Percentiles rank a stretch among this genome's conserved stretches.
Evolutionary conservation across 2,329 filamentous ascomycete species (phyloP).

Genomic region (Botrytis squamosa): DNA sequence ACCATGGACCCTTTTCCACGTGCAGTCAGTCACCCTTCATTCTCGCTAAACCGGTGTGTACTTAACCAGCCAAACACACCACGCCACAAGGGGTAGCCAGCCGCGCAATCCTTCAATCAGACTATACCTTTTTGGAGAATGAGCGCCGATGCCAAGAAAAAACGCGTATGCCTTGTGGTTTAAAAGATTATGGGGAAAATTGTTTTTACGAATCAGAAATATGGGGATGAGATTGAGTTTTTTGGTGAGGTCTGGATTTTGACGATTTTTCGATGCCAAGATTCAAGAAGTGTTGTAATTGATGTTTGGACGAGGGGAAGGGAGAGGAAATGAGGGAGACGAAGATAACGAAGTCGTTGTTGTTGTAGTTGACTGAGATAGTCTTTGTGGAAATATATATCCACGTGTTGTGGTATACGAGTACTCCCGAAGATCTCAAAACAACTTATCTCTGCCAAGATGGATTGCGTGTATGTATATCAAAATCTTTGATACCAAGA

Average conservation of each 20-base stretch:
- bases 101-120: neutral
- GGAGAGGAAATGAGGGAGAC: neutral
- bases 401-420: neutral
- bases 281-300: neutral
- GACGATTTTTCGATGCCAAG: neutral
- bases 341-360: neutral
- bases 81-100: conserved; percentile 12
- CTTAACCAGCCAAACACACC: neutral
- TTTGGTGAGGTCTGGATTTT: neutral
- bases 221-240: neutral
- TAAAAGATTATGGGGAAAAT: neutral
- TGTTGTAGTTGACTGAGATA: neutral
- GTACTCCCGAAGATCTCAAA: neutral
- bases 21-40: neutral
- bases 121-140: neutral
- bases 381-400: neutral
- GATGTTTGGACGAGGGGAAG: neutral
- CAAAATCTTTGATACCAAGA: neutral
- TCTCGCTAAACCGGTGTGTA: neutral
- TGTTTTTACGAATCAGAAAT: neutral
- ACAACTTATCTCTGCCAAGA: neutral
- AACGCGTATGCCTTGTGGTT: conserved; percentile 5
- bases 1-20: neutral
- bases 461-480: neutral
- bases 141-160: neutral